Evolutionary conservation across 2,329 filamentous ascomycete species (phyloP), one percentile per base, ranked within the genome.

Genomic region (Aspergillus latus): DNA sequence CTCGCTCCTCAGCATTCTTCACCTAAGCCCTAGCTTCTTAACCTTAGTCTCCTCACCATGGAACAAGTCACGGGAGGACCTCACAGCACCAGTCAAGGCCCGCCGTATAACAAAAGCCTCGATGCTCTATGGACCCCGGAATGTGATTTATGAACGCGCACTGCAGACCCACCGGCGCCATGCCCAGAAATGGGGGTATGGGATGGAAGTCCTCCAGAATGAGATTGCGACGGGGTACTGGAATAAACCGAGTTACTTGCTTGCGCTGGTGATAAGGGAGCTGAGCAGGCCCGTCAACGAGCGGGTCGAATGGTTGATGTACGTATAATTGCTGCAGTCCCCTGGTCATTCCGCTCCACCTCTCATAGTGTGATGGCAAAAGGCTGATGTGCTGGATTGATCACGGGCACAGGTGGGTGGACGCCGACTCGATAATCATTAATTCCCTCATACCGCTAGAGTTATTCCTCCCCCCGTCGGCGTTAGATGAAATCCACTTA

Each of bases 271-370:
- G 8, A 63, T 74, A 28, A 56, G 62, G 10, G 72, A 75, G 56
- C 49, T 74, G 49, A 65, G 63, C 11, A 72, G 72, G 56, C 66
- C 69, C 5, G 54, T 60, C 9, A 59, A 53, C 6, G 59, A 71
- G 46, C 63, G 72, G 34, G 52, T 71, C 11, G 66, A 74, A 52
- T 74, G 72, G 72, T 59, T 74, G 34, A 69, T 74, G 69, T 72
- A 56, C 40, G 67, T 62, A 28, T 13, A 6, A 2, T 28, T 28
- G 26, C 26, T 28, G 26, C 26, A 21, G n/a, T n/a, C n/a, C 26
- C 3, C 26, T 28, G 26, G 26, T 28, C 26, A 28, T 5, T 28
- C 26, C 26, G 26, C 5, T 28, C 26, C 26, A 28, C 4, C 26
- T 5, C 26, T 28, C 26, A 28, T 28, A 28, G 26, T 28, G 26